Evolutionary conservation across 169 alveolate species (phyloP).

Genomic region (Theileria parva): DNA sequence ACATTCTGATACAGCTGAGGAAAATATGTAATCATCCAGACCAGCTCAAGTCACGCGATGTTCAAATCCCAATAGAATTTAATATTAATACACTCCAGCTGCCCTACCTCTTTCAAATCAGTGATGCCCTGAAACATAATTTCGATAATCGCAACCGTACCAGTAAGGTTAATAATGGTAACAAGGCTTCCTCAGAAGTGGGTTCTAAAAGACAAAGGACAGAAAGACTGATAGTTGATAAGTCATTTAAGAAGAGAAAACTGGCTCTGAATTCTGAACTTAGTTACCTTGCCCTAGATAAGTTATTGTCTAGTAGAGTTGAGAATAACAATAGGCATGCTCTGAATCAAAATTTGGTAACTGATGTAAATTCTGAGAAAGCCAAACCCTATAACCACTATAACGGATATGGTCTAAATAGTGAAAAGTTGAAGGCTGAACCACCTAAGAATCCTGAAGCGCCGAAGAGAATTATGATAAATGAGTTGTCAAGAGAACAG

Average conservation of each 20-base stretch:
- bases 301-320: background rate
- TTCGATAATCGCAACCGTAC: background rate
- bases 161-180: background rate
- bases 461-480: background rate
- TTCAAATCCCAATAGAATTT: conserved; percentile 81
- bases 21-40: conserved; percentile 99
- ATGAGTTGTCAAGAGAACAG: background rate
- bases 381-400: background rate
- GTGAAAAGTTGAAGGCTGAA: background rate
- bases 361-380: background rate
- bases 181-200: background rate
- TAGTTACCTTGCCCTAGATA: background rate
- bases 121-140: background rate
- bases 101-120: conserved; percentile 69
- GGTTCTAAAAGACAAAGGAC: background rate
- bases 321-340: background rate
- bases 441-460: background rate
- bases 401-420: background rate
- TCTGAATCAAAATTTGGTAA: background rate
- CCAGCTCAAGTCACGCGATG: conserved; percentile 91
- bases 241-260: background rate
- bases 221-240: background rate
- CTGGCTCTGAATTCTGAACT: background rate
- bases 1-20: conserved; percentile 93
- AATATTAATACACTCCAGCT: conserved; percentile 62